Percentiles rank a stretch among this genome's conserved stretches.
These are phyloP conservation scores for Sutorius australiensis DNA, from an alignment of 768 basidiomycete species.

Conservation along the genomic window DNA sequence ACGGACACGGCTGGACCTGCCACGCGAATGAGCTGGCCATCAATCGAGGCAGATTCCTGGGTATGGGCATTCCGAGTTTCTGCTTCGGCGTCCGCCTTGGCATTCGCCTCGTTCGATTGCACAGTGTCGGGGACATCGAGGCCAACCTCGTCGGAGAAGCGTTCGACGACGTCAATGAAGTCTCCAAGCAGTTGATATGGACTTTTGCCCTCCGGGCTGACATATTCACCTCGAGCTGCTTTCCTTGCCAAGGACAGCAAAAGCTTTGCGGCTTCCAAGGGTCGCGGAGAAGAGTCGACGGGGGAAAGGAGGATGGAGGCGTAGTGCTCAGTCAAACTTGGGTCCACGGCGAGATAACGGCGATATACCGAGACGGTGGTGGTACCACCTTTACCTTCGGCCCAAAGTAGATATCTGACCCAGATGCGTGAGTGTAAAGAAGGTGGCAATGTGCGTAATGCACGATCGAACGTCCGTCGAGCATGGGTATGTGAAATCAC, in stretches of 20 bases:
- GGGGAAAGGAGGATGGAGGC: constrained; percentile 60
- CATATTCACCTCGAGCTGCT: constrained; percentile 78
- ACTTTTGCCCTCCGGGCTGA: constrained; percentile 88
- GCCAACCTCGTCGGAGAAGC: constrained; percentile 89
- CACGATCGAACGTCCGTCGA: constrained; percentile 89
- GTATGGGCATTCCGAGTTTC: constrained; percentile 32
- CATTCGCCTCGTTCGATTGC: constrained; percentile 48
- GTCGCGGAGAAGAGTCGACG: constrained; percentile 61
- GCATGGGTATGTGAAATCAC: constrained; percentile 85
- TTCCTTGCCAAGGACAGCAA: constrained; percentile 80
- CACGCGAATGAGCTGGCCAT: constrained; percentile 67
- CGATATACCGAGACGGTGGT: constrained; percentile 82
- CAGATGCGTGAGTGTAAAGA: constrained; percentile 90
- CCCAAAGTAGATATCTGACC: constrained; percentile 91
- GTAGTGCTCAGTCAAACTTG: constrained; percentile 76
- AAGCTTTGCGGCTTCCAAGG: constrained; percentile 91
- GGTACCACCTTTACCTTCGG: constrained; percentile 75
- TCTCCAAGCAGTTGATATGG: constrained; percentile 92
- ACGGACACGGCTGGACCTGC: constrained; percentile 61
- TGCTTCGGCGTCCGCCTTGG: constrained; percentile 45
- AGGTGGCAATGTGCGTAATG: constrained; percentile 88
- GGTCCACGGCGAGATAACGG: constrained; percentile 82
- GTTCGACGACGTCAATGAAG: constrained; percentile 89
- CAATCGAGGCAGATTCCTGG: constrained; percentile 42
- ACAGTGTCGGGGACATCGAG: constrained; percentile 75